Evolutionary conservation across 2,329 filamentous ascomycete genomes (phyloP).

Genomic region (Aspergillus glaucus): DNA sequence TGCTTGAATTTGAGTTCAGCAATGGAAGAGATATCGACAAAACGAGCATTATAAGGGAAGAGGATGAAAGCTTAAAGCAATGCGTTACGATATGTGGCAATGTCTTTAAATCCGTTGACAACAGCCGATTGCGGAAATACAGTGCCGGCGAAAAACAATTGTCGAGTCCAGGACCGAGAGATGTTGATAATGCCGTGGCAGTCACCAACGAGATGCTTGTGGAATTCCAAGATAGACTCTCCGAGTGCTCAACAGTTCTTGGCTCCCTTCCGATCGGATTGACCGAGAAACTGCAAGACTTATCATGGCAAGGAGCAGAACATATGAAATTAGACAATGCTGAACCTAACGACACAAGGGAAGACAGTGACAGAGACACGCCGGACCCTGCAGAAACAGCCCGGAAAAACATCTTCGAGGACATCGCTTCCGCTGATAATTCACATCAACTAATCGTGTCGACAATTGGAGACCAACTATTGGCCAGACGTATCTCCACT

Average conservation of each 20-base stretch:
- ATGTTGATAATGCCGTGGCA: background rate
- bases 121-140: constrained; percentile 9
- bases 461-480: constrained; percentile 27
- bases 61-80: constrained; percentile 29
- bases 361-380: constrained; percentile 25
- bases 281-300: constrained; percentile 11
- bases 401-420: constrained; percentile 23
- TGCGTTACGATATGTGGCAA: constrained; percentile 30
- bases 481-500: constrained; percentile 22
- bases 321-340: constrained; percentile 7
- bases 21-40: constrained; percentile 10
- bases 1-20: too few species aligned
- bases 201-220: constrained; percentile 3
- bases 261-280: constrained; percentile 16
- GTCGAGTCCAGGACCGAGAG: background rate
- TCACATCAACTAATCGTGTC: constrained; percentile 25
- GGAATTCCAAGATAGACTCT: constrained; percentile 16
- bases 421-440: constrained; percentile 22
- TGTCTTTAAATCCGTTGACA: constrained; percentile 26
- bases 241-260: constrained; percentile 14
- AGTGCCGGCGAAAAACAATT: background rate
- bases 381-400: constrained; percentile 19
- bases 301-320: constrained; percentile 4
- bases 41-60: constrained; percentile 20
- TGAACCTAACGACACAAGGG: constrained; percentile 14